These are phyloP conservation scores for Aspergillus funiculosus DNA, from an alignment of 495 filamentous ascomycete species.

Conservation along the genomic window DNA sequence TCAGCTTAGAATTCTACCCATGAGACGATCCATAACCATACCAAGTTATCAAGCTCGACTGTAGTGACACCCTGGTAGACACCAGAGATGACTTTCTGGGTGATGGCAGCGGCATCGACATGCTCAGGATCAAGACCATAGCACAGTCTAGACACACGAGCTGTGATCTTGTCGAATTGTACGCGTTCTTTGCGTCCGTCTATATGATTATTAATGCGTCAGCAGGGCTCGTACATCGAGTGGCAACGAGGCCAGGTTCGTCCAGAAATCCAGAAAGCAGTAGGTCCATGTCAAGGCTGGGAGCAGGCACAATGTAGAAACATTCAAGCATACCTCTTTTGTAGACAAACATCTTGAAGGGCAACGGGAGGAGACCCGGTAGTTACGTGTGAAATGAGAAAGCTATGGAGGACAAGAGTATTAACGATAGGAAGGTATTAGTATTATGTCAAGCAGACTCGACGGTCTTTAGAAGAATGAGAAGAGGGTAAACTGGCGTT, in stretches of 20 bases:
- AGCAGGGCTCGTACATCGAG: conserved; percentile 18
- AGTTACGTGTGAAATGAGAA: conserved; percentile 12
- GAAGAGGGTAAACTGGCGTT: conserved; percentile 5
- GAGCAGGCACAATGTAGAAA: not conserved
- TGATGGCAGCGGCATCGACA: conserved; percentile 96
- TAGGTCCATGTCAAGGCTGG: not conserved
- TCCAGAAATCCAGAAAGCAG: not conserved
- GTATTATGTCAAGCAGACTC: conserved; percentile 10
- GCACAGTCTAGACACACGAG: conserved; percentile 92
- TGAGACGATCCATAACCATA: conserved; percentile 42
- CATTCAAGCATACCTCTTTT: conserved; percentile 55
- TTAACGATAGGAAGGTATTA: conserved; percentile 13
- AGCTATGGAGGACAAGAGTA: conserved; percentile 11
- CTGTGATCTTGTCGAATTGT: conserved; percentile 99
- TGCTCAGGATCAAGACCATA: conserved; percentile 95
- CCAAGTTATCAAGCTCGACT: conserved; percentile 90
- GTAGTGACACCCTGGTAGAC: conserved; percentile 98
- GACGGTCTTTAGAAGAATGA: conserved; percentile 13
- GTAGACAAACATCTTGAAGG: conserved; percentile 58
- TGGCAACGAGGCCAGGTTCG: conserved; percentile 21
- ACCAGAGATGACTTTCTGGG: conserved; percentile 97
- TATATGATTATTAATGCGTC: conserved; percentile 33
- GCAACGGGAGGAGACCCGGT: conserved; percentile 6
- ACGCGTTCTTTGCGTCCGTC: conserved; percentile 99
- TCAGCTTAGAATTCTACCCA: conserved; percentile 11